Conservation (phyloP, 192 early-diverging fungal species). For the Lobulomyces angularis region DNA sequence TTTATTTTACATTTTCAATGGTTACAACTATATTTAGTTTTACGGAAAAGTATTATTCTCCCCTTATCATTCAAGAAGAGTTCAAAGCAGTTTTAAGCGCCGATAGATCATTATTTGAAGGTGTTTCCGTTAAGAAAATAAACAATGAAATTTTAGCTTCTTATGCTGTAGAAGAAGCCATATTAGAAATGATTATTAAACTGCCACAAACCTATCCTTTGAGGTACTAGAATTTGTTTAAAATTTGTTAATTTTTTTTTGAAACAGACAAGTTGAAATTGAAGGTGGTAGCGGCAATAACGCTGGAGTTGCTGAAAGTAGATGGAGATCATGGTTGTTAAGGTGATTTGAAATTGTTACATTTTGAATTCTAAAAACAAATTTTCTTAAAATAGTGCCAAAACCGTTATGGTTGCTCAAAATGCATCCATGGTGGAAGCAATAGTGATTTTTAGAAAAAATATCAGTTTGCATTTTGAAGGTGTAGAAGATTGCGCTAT, state of each 20-base stretch:
- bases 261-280: conserved; percentile 3
- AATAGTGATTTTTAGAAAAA: conserved; percentile 63
- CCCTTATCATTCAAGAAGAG: conserved; percentile 47
- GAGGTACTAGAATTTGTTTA: conserved; percentile 57
- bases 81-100: conserved; percentile 35
- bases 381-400: conserved; percentile 34
- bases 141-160: conserved; percentile 55
- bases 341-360: conserved; percentile 20
- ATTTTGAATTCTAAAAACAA: conserved; percentile 21
- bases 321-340: conserved; percentile 57
- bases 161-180: conserved; percentile 68
- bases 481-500: conserved; percentile 97
- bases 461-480: conserved; percentile 83
- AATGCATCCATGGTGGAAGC: conserved; percentile 73
- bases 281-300: conserved; percentile 26
- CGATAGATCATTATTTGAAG: conserved; percentile 34
- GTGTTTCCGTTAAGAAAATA: conserved; percentile 53
- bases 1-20: background rate
- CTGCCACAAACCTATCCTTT: conserved; percentile 60
- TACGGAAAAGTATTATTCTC: conserved; percentile 60
- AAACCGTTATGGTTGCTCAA: conserved; percentile 48
- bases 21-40: conserved; percentile 23
- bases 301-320: conserved; percentile 55
- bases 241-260: conserved; percentile 23
- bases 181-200: conserved; percentile 58